Base-by-base conservation (phyloP, 768 basidiomycete genomes). In the Lactarius akahatsu region DNA sequence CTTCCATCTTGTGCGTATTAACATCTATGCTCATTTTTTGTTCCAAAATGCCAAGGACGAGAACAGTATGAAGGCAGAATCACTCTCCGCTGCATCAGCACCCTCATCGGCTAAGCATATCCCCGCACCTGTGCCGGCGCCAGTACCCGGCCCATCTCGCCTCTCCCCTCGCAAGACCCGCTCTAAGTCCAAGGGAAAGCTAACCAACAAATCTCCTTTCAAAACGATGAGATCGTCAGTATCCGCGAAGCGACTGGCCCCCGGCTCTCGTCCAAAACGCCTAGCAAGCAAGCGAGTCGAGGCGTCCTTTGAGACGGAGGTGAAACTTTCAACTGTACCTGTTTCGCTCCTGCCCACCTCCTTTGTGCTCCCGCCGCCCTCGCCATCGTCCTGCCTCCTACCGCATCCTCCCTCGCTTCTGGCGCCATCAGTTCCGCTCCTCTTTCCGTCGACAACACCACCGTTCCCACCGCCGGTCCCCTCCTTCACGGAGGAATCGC, bases 361-460 rank as follows among this genome's bases (percentile, higher is more conserved):
- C 16, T 93, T 93, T 67, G 86, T 90, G 1, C 82, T 93, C 4
- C 91, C 91, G 16, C 90, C 90, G 2, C 90, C 88, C 2, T 90
- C 90, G 9, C 91, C 90, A 16, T 81, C 82, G 26, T 83, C 90
- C 1, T 84, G 87, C 2, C 74, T 91, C 32, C 87, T 86, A 7
- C 80, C 82, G 9, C 68, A 61, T 0, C 79, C 81, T 43, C 79
- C 82, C 23, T 76, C 80, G 3, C 76, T 79, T 54, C 72, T 80
- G 5, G 66, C 73, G 4, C 66, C 57, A 16, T 61, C 62, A 15
- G 40, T 62, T 23, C 62, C 65, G 28, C 59, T 45, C 15, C 56
- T 64, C 56, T 18, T 56, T 1, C 45, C 64, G 13, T 54, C 68
- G 9, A 66, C 64, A 20, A 70, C 70, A 10, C 59, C 70, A 7